Conservation (phyloP, 2,329 filamentous ascomycete species). For the Clonostachys sp. region DNA sequence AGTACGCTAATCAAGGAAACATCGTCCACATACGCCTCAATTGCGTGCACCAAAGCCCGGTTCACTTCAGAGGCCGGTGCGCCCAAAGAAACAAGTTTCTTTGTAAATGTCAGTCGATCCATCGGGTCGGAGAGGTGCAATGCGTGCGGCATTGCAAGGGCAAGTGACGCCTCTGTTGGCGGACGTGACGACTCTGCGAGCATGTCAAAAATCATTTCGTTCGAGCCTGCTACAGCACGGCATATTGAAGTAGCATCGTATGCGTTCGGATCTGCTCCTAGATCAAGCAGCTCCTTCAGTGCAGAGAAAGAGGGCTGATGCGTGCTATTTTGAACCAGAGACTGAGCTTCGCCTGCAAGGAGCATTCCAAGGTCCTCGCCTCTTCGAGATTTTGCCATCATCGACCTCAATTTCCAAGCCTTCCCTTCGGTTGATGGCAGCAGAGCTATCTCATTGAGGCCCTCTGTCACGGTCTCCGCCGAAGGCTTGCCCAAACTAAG, state of each 20-base stretch:
- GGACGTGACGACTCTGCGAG: constrained; percentile 31
- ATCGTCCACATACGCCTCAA: constrained; percentile 42
- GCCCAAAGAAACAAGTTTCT: constrained; percentile 43
- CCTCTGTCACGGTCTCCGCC: constrained; percentile 33
- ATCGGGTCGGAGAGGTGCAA: constrained; percentile 44
- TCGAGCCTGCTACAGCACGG: constrained; percentile 40
- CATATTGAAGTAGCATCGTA: constrained; percentile 46
- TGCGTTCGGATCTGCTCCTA: constrained; percentile 51
- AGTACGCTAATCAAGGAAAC: constrained; percentile 40
- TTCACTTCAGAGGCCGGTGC: constrained; percentile 43
- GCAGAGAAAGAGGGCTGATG: constrained; percentile 33
- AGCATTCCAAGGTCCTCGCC: constrained; percentile 37
- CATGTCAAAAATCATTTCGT: constrained; percentile 40
- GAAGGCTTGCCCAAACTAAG: constrained; percentile 39
- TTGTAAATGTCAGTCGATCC: constrained; percentile 45
- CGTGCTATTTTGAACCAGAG: constrained; percentile 28
- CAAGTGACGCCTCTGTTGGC: constrained; percentile 37
- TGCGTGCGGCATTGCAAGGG: constrained; percentile 45
- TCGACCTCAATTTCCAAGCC: constrained; percentile 39
- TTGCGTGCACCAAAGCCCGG: constrained; percentile 44
- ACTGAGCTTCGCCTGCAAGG: constrained; percentile 46
- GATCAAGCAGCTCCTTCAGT: constrained; percentile 39
- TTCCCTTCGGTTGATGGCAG: constrained; percentile 40
- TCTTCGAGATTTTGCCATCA: constrained; percentile 36
- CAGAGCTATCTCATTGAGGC: constrained; percentile 34